phyloP scores from a whole-genome alignment of 148 eudicot genomes.

The Fallopia convolvulus region DNA sequence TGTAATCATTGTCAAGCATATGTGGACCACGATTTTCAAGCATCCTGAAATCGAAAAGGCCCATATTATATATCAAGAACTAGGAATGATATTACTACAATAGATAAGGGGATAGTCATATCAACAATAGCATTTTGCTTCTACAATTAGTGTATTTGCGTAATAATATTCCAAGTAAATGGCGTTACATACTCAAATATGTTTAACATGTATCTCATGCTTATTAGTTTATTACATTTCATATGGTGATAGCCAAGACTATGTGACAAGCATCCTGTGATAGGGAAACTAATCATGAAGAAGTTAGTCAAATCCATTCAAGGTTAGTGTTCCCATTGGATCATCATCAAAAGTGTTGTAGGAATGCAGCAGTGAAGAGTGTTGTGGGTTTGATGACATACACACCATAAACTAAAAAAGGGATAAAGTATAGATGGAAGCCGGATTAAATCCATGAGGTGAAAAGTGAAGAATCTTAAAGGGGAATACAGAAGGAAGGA shows the following conservation, averaged over 20 bases:
- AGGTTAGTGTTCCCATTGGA: background rate
- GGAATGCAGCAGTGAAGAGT: background rate
- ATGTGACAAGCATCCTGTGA: background rate
- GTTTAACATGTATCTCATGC: background rate
- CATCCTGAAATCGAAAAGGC: conserved; percentile 56
- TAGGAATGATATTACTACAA: background rate
- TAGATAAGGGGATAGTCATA: background rate
- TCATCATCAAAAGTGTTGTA: no score
- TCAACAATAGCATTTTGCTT: background rate
- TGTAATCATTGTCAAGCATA: conserved; percentile 93
- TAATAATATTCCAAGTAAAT: background rate
- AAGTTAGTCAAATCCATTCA: background rate
- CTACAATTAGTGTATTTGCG: background rate
- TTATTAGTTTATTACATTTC: background rate
- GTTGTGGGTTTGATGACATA: background rate
- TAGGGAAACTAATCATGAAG: background rate
- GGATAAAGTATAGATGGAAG: background rate
- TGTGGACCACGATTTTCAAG: conserved; percentile 96
- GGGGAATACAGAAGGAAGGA: background rate
- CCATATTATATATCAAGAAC: background rate
- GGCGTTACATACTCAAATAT: background rate
- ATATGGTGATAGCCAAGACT: background rate
- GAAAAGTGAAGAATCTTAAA: background rate
- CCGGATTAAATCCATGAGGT: background rate
- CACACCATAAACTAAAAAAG: background rate